A percentile compares a stretch with the other conserved stretches of the same genome.
Conservation (phyloP, 164 flowering plant genomes). For the Stephania japonica region DNA sequence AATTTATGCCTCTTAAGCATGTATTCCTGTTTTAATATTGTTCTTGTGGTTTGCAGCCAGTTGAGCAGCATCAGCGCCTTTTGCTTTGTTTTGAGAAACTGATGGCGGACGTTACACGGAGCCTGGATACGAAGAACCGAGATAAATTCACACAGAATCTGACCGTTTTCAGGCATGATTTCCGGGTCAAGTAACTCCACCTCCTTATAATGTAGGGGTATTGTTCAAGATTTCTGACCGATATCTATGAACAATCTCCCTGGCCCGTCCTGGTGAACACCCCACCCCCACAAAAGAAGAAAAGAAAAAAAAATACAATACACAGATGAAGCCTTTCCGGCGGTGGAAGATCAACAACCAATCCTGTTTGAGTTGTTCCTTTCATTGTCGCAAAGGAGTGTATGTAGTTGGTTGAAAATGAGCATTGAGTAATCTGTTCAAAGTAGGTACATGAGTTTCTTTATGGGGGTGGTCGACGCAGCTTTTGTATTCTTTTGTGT, state of each 20-base stretch:
- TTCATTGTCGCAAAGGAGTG: not conserved
- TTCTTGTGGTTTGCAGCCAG: conserved; percentile 50
- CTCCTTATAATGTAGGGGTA: not conserved
- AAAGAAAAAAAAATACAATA: not conserved
- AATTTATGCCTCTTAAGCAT: not conserved
- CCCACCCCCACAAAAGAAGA: not conserved
- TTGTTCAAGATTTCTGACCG: not conserved
- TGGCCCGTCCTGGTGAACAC: not conserved
- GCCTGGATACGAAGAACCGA: conserved; percentile 86
- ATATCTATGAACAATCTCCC: not conserved
- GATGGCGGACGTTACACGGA: conserved; percentile 76
- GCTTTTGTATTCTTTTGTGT: not conserved
- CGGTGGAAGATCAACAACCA: not conserved
- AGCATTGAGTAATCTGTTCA: not conserved
- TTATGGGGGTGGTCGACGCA: not conserved
- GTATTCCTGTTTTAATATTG: not conserved
- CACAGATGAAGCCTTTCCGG: not conserved
- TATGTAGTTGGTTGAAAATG: not conserved
- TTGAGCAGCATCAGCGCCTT: conserved; percentile 77
- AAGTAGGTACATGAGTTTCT: not conserved
- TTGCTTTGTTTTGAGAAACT: conserved; percentile 79
- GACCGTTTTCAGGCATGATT: conserved; percentile 80
- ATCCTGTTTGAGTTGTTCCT: not conserved
- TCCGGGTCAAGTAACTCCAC: conserved; percentile 58
- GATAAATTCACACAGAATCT: conserved; percentile 94